phyloP scores from a whole-genome alignment of 352 stramenopile genomes.

The Phytophthora multivora region DNA sequence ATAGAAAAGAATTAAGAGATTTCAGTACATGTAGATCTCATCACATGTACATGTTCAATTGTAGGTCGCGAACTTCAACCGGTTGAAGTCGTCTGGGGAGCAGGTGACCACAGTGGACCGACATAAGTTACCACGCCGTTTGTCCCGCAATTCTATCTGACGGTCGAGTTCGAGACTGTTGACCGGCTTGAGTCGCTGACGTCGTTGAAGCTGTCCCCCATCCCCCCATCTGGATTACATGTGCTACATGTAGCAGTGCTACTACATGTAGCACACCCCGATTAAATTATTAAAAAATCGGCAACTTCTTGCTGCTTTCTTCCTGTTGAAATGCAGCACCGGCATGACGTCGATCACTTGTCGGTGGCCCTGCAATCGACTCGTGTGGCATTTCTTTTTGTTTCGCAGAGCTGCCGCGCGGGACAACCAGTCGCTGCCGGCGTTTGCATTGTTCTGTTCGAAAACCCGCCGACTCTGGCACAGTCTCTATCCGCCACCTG shows the following conservation, averaged over 20 bases:
- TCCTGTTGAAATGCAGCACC: not conserved
- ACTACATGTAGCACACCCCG: too few species aligned
- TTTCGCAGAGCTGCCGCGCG: not conserved
- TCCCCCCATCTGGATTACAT: slow-evolving; percentile 12
- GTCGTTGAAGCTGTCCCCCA: slow-evolving; percentile 19
- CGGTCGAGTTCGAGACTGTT: too few species aligned
- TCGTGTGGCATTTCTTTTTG: not conserved
- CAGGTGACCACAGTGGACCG: too few species aligned
- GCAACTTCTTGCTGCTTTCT: not conserved
- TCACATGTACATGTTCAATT: too few species aligned
- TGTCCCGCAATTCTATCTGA: too few species aligned
- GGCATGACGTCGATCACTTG: slow-evolving; percentile 6
- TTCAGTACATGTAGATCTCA: too few species aligned
- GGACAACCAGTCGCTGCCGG: slow-evolving; percentile 20
- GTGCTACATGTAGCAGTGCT: too few species aligned
- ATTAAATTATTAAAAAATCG: slow-evolving; percentile 5
- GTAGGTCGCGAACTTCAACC: not conserved
- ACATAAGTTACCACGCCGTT: too few species aligned
- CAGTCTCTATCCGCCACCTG: slow-evolving; percentile 13
- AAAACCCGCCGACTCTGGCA: slow-evolving; percentile 8
- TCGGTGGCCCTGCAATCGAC: not conserved
- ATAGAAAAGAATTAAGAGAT: too few species aligned
- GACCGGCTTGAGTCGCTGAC: not conserved
- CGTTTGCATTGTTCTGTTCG: slow-evolving; percentile 20
- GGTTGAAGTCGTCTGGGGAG: not conserved